Evolutionary conservation across 805 yeast genomes (phyloP).

Genomic region (Saccharomycopsis schoenii): DNA sequence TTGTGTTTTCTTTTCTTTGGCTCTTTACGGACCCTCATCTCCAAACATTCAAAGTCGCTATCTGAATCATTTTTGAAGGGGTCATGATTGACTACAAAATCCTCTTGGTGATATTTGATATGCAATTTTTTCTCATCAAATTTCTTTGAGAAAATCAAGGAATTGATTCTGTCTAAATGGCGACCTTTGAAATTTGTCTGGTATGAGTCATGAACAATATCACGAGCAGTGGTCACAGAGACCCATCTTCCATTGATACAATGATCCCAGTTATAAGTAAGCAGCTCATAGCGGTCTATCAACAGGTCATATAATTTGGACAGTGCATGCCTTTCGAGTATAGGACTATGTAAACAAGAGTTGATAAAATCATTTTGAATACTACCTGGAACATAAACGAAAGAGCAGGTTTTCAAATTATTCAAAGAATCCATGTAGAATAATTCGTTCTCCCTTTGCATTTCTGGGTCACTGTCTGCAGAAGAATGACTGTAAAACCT

Average conservation of each 20-base stretch:
- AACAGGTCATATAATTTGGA: background rate
- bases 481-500: slow-evolving; percentile 4
- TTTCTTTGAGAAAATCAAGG: background rate
- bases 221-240: slow-evolving; percentile 20
- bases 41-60: background rate
- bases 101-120: background rate
- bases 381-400: slow-evolving; percentile 1
- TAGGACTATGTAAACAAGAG: background rate
- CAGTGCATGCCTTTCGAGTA: background rate
- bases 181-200: background rate
- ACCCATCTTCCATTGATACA: slow-evolving; percentile 24
- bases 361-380: background rate
- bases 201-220: slow-evolving; percentile 10
- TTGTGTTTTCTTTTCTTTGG: background rate
- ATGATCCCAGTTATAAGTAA: background rate
- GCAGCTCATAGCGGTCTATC: background rate
- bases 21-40: background rate
- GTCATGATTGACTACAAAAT: background rate
- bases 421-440: slow-evolving; percentile 22
- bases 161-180: background rate
- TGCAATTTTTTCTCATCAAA: background rate
- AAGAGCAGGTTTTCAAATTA: slow-evolving; percentile 3
- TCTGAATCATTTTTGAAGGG: background rate
- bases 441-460: slow-evolving; percentile 22
- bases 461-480: slow-evolving; percentile 21